Base-by-base conservation (phyloP, 768 basidiomycete genomes). In the Panaeolus papilionaceus region DNA sequence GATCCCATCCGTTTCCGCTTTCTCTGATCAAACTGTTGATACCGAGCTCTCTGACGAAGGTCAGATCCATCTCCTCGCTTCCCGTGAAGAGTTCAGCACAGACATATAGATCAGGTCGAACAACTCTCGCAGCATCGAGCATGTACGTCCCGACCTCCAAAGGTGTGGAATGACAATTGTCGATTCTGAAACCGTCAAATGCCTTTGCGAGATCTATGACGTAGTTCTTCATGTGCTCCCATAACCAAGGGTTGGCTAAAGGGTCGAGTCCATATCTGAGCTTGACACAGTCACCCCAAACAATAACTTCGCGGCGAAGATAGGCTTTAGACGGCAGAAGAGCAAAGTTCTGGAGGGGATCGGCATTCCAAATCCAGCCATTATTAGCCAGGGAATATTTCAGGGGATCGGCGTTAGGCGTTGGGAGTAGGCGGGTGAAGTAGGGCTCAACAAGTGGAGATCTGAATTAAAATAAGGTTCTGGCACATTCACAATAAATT, bases 121-220 rank as follows among this genome's bases (percentile, higher is more conserved):
- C 88, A 23, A 89, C 89, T 38, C 98, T 88, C 6, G 96, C 96
- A 18, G 90, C 89, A 75, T 99, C 98, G 40, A 99, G 89, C 83
- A 99, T 90, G 54, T 85, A 83, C n/a, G 91, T 91, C n/a, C 98
- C 98, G n/a, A 99, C 95, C 71, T 94, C 89, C 39, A 99, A 80
- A 14, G 98, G 98, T 0, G 98, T 99, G 3, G 97, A 99, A 79
- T 99, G 97, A 69, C 95, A 98, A 75, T 99, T 99, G 80, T 99
- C 98, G 72, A 99, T 92, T 37, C 98, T 89, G 86, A 99, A 99
- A 10, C 98, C 98, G 68, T 98, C 92, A 75, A 98, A 99, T 8
- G 87, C 86, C 44, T 80, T 81, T 0, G 97, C 98, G 33, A 99
- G 90, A 9, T 84, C 84, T 62, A 84, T 85, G 66, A 96, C 93